Evolutionary conservation across 2,329 filamentous ascomycete species (phyloP), one percentile per base, ranked within the genome.

Genomic region (Hortaea werneckii): DNA sequence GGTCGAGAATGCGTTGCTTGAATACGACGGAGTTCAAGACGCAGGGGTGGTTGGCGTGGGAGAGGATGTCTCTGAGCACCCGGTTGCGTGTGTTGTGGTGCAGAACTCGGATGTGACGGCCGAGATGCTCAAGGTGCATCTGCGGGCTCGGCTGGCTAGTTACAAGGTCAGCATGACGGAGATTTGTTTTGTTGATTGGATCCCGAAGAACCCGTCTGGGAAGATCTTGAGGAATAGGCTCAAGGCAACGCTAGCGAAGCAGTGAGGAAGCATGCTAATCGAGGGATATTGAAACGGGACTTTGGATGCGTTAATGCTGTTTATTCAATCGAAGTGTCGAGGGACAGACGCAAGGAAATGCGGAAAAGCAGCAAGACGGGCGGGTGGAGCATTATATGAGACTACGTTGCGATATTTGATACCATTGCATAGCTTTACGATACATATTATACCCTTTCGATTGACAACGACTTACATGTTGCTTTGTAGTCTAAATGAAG

Each of bases 151-250:
- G 30, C 39, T 68, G 37, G 62, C 65, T 8, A 55, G 54, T 13
- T 67, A 66, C 52, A 68, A 68, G 54, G 54, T 52, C 10, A 44
- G 37, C 32, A 37, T 40, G 32, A 30, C 40, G n/a, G 48, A 51
- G 40, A 37, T 48, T n/a, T 26, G 30, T 28, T 86, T 87, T 59
- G 69, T 84, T 4, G 74, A 83, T 29, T 67, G 68, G 9, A 80
- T 87, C 29, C 83, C 83, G 12, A 87, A 85, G 67, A 85, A 83
- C 49, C 74, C 78, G 75, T 82, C 79, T 6, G 80, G 80, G 11
- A 85, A 85, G 65, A 83, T 85, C 46, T 58, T 84, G 46, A 69
- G 80, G 41, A 81, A 76, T 55, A 51, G 70, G 1, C 62, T 85
- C 41, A 71, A 77, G 38, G 27, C 32, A 35, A 9, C 9, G 32